Evolutionary conservation across 345 rosid genomes (phyloP).

Genomic region (Rhizophora mangle): DNA sequence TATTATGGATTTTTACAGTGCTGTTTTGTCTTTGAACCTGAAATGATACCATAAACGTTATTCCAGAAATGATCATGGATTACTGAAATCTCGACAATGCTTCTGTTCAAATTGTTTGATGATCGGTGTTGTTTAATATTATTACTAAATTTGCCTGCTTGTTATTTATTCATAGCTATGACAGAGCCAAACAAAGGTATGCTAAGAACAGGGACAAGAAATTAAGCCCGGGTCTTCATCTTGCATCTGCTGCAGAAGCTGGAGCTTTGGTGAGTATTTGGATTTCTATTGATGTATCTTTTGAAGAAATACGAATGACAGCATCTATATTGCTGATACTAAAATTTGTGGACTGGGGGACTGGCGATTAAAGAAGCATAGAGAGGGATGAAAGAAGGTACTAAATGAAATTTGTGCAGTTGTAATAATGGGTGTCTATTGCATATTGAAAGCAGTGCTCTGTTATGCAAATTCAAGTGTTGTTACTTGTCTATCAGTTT

Average conservation of each 20-base stretch:
- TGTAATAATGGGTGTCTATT: neutral
- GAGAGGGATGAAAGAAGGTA: too few relatives aligned
- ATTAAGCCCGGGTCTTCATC: slow-evolving; percentile 72
- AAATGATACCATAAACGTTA: neutral
- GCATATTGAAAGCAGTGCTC: neutral
- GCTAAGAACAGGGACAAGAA: slow-evolving; percentile 52
- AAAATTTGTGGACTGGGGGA: too few relatives aligned
- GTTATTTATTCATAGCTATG: slow-evolving; percentile 49
- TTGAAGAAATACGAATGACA: too few relatives aligned
- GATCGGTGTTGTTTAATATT: neutral
- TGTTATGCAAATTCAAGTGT: neutral
- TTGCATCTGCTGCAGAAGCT: slow-evolving; percentile 95
- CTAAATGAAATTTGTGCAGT: too few relatives aligned
- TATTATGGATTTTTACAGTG: neutral
- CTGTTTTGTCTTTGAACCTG: neutral
- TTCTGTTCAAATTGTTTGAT: too few relatives aligned
- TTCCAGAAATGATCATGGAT: neutral
- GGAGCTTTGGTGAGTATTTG: slow-evolving; percentile 72
- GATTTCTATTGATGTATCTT: neutral
- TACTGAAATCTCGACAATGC: too few relatives aligned
- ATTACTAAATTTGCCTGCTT: neutral
- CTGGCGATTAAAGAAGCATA: too few relatives aligned
- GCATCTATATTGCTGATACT: too few relatives aligned
- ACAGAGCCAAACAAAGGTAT: slow-evolving; percentile 83
- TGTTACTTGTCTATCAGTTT: neutral